Evolutionary conservation across 2,329 filamentous ascomycete species (phyloP), one percentile per base, ranked within the genome.

Genomic region (Alternaria angustiovoidea): DNA sequence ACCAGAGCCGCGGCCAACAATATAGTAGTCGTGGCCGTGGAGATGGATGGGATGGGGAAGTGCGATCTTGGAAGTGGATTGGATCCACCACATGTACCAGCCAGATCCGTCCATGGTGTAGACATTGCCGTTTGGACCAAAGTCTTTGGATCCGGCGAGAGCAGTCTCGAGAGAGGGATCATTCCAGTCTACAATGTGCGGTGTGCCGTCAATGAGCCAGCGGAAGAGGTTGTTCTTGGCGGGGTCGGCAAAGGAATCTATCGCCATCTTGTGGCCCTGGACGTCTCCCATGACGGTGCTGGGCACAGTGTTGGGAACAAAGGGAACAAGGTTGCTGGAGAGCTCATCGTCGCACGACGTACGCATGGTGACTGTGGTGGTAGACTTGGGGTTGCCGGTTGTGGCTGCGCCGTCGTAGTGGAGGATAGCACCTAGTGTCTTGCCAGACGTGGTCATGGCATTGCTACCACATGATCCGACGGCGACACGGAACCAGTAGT

Each of bases 1-100:
- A 0, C 72, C 73, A 0, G 60, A 16, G 4, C 80, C 81, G 3
- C 65, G 58, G 8, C 75, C 79, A 3, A 83, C 65, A 28, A 81
- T 69, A 65, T 77, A 82, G 63, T 81, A 82, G 64, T 82, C 80
- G 57, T 78, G 75, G 49, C 78, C 78, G 61, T 80, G 78, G 9
- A 80, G 71, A 64, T 80, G 78, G 38, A 80, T 79, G 2, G 78
- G 79, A 56, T 78, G 77, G 5, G 82, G 79, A 2, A 81, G 59
- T 2, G 71, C 62, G 24, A 79, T 55, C 24, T 65, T 22, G 55
- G 77, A 62, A 5, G 72, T 76, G 5, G 74, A 72, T 56, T 84
- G 81, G 48, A 85, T 81, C 60, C 81, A 79, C 81, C 81, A 84
- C 61, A 81, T 80, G 30, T 81, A 82, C 82, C 81, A 83, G 12